Evolutionary conservation across 352 stramenopile genomes (phyloP).

Genomic region (Pythium aristosporum): DNA sequence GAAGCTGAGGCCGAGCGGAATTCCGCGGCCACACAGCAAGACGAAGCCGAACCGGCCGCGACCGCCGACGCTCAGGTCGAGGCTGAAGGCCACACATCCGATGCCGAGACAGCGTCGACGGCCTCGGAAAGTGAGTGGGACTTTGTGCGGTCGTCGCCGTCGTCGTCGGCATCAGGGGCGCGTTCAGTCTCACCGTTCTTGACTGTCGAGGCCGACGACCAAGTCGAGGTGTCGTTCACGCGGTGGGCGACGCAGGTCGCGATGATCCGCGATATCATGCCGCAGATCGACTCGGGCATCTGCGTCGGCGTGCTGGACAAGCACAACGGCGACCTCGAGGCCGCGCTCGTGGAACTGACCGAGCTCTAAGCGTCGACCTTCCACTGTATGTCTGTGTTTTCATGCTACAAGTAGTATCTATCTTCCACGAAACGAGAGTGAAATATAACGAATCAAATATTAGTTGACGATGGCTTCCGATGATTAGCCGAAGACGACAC

Average conservation of each 20-base stretch:
- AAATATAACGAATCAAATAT: neutral
- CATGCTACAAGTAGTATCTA: neutral
- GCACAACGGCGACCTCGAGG: conserved; percentile 58
- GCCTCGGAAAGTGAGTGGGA: conserved; percentile 65
- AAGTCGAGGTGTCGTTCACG: conserved; percentile 24
- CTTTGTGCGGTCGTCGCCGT: conserved; percentile 28
- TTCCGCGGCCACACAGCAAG: conserved; percentile 6
- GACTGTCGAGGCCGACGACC: conserved; percentile 33
- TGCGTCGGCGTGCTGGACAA: conserved; percentile 52
- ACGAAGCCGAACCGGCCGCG: neutral
- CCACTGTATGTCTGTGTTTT: neutral
- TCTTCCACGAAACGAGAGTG: conserved; percentile 13
- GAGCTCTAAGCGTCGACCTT: conserved; percentile 37
- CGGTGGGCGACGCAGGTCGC: conserved; percentile 44
- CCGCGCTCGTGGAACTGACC: conserved; percentile 58
- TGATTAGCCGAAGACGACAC: conserved; percentile 18
- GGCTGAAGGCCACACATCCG: conserved; percentile 36
- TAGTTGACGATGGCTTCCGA: neutral
- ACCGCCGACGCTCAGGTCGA: neutral
- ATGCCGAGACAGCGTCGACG: conserved; percentile 52
- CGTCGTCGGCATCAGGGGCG: neutral
- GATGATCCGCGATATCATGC: conserved; percentile 53
- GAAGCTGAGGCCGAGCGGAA: conserved; percentile 19
- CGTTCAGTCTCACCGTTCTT: conserved; percentile 20
- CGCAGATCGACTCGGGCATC: conserved; percentile 40